These are phyloP conservation scores for Aplosporella prunicola DNA, from an alignment of 2,329 filamentous ascomycete species.

Conservation along the genomic window DNA sequence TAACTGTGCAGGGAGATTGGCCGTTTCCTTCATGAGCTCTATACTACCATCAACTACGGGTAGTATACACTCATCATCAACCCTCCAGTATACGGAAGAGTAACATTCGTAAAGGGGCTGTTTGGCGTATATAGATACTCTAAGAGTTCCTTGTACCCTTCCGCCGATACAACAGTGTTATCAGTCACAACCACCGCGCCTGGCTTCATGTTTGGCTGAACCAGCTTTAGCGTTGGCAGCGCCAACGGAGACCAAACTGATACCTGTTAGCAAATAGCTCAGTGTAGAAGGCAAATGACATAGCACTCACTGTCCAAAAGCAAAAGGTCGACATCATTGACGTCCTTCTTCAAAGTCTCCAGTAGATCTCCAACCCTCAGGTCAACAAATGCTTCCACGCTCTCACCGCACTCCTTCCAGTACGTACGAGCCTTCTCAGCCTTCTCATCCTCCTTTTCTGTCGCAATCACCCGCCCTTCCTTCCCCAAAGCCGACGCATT, in stretches of 20 bases:
- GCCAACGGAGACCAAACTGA: slow-evolving; percentile 49
- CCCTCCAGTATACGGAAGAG: slow-evolving; percentile 40
- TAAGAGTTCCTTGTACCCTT: slow-evolving; percentile 40
- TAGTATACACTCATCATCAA: slow-evolving; percentile 33
- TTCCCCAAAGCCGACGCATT: slow-evolving; percentile 30
- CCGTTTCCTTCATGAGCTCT: no score
- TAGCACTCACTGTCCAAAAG: slow-evolving; percentile 52
- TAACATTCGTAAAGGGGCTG: slow-evolving; percentile 43
- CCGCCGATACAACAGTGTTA: slow-evolving; percentile 34
- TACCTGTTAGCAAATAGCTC: neutral
- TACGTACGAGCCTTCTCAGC: slow-evolving; percentile 39
- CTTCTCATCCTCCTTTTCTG: slow-evolving; percentile 50
- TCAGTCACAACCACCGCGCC: slow-evolving; percentile 44
- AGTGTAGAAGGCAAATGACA: no score
- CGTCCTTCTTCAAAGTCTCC: slow-evolving; percentile 43
- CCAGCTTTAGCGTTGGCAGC: slow-evolving; percentile 41
- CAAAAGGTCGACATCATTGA: slow-evolving; percentile 44
- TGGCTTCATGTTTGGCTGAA: slow-evolving; percentile 36
- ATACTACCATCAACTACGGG: neutral
- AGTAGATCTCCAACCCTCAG: slow-evolving; percentile 48
- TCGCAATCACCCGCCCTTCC: slow-evolving; percentile 45
- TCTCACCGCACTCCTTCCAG: slow-evolving; percentile 44
- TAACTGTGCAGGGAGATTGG: no score
- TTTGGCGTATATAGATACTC: slow-evolving; percentile 35
- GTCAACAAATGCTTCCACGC: slow-evolving; percentile 44